Percentiles rank a stretch among this genome's conserved stretches.
phyloP scores from a whole-genome alignment of 371 early-diverging fungal genomes.

The Mucor sp. region DNA sequence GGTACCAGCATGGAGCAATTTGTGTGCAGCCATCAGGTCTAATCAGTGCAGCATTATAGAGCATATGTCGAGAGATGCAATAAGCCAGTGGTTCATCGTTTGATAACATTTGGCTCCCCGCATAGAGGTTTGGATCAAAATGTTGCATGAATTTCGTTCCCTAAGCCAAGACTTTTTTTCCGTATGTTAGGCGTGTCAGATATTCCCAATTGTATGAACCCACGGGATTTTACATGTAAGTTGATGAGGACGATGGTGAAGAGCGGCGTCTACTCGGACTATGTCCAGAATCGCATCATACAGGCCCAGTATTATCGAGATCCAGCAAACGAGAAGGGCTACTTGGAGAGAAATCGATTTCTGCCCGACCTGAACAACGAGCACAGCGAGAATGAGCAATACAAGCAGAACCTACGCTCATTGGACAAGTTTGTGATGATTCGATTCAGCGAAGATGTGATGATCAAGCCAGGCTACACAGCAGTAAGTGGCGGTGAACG shows the following conservation, averaged over 20 bases:
- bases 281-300: slow-evolving; percentile 78
- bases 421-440: slow-evolving; percentile 80
- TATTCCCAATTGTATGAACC: slow-evolving; percentile 76
- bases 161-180: not conserved
- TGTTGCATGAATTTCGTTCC: not conserved
- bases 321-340: slow-evolving; percentile 60
- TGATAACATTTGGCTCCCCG: slow-evolving; percentile 89
- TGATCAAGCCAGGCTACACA: slow-evolving; percentile 77
- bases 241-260: slow-evolving; percentile 69
- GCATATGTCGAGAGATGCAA: slow-evolving; percentile 85
- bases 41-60: slow-evolving; percentile 31
- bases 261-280: slow-evolving; percentile 78
- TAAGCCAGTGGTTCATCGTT: slow-evolving; percentile 67
- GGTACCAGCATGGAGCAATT: slow-evolving; percentile 30
- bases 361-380: slow-evolving; percentile 91
- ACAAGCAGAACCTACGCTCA: slow-evolving; percentile 53
- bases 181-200: slow-evolving; percentile 69
- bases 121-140: slow-evolving; percentile 58
- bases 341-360: slow-evolving; percentile 76
- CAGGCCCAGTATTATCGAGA: slow-evolving; percentile 94
- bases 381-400: slow-evolving; percentile 51
- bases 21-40: not conserved
- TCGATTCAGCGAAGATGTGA: slow-evolving; percentile 75
- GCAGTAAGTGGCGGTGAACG: slow-evolving; percentile 50
- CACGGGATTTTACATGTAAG: slow-evolving; percentile 55